phyloP scores from a whole-genome alignment of 1,284 basidiomycete genomes.

The Pascua sp. region DNA sequence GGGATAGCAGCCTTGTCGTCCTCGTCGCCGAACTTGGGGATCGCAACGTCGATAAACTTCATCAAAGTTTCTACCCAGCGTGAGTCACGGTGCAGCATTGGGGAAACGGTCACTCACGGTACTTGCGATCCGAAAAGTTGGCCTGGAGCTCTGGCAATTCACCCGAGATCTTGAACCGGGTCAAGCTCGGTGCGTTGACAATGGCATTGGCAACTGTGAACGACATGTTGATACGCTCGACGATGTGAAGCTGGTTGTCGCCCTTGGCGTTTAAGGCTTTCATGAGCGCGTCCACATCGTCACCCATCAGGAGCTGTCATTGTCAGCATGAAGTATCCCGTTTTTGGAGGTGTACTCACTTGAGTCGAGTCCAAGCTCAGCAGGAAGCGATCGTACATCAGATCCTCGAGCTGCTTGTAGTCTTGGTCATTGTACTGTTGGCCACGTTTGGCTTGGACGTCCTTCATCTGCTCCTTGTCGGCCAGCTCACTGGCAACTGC shows the following conservation, averaged over 20 bases:
- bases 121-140: conserved; percentile 95
- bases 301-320: conserved; percentile 80
- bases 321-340: background rate
- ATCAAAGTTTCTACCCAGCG: conserved; percentile 64
- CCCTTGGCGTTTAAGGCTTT: conserved; percentile 59
- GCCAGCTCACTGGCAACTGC: conserved; percentile 86
- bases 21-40: conserved; percentile 74
- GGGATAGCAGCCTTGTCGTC: conserved; percentile 11
- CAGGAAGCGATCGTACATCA: conserved; percentile 94
- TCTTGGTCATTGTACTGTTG: conserved; percentile 86
- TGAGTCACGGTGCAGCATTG: conserved; percentile 9
- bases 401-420: conserved; percentile 77
- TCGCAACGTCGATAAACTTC: conserved; percentile 84
- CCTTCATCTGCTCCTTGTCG: conserved; percentile 74
- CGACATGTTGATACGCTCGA: conserved; percentile 90
- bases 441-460: conserved; percentile 79
- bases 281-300: conserved; percentile 76
- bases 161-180: conserved; percentile 88
- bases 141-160: conserved; percentile 82
- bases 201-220: conserved; percentile 93
- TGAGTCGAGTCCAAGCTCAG: conserved; percentile 86
- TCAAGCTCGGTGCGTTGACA: conserved; percentile 76
- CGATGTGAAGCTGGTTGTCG: conserved; percentile 69
- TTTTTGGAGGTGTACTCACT: conserved; percentile 52
- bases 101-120: conserved; percentile 52